Evolutionary conservation across 1,139 yeast genomes (phyloP).

Genomic region (Taphrina pruni): DNA sequence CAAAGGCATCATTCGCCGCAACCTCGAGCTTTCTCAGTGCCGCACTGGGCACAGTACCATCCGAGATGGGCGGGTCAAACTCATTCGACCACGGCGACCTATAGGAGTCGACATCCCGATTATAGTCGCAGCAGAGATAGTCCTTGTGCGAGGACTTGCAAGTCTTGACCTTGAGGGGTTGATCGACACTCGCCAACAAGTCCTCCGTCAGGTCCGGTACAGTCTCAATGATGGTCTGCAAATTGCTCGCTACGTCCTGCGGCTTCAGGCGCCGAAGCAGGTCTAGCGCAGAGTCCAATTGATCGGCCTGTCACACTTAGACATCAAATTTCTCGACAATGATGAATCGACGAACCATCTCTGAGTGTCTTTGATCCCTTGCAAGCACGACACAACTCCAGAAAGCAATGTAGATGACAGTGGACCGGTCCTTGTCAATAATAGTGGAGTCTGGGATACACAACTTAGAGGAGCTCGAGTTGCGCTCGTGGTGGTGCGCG

Average conservation of each 20-base stretch:
- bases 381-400: not conserved
- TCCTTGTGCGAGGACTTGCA: constrained; percentile 69
- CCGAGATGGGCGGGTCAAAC: constrained; percentile 70
- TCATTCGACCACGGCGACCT: constrained; percentile 91
- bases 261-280: constrained; percentile 87
- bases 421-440: not conserved
- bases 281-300: constrained; percentile 86
- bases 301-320: constrained; percentile 57
- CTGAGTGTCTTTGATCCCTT: no score
- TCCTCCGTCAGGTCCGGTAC: constrained; percentile 89
- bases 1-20: constrained; percentile 88
- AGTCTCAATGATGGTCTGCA: constrained; percentile 71
- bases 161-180: constrained; percentile 68
- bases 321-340: not conserved
- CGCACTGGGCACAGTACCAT: constrained; percentile 74
- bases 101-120: constrained; percentile 90
- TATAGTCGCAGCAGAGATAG: constrained; percentile 88
- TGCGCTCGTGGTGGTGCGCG: not conserved
- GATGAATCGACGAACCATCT: no score
- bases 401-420: not conserved
- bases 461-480: constrained; percentile 9
- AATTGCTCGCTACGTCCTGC: constrained; percentile 64
- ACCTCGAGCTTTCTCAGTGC: constrained; percentile 74
- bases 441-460: not conserved
- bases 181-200: constrained; percentile 82